Conservation (phyloP, 2,329 filamentous ascomycete species). For the Xylaria sp. region DNA sequence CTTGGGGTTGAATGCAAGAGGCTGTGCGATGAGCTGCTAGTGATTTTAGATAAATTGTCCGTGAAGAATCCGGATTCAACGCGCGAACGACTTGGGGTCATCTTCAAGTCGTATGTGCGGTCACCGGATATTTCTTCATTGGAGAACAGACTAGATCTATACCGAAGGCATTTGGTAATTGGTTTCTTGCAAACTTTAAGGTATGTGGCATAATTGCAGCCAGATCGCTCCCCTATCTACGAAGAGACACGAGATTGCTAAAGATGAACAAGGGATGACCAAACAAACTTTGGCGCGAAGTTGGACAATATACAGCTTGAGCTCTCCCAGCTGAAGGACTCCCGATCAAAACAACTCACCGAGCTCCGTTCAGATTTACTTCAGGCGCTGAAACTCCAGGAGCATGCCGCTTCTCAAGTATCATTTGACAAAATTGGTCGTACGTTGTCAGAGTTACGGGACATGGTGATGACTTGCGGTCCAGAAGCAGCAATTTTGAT, state of each 20-base stretch:
- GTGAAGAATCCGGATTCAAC: background rate
- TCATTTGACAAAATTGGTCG: background rate
- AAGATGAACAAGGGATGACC: background rate
- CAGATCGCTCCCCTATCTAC: background rate
- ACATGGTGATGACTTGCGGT: background rate
- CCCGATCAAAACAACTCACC: background rate
- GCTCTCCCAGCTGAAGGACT: background rate
- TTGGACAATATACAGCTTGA: background rate
- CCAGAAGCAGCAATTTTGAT: background rate
- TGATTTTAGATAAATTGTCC: background rate
- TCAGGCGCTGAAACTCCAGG: background rate
- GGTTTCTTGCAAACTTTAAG: background rate
- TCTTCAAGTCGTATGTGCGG: background rate
- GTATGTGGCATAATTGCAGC: too few species aligned
- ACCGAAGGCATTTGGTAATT: background rate
- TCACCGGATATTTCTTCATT: background rate
- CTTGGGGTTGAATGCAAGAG: background rate
- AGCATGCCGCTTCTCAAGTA: background rate
- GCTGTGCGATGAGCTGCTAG: background rate
- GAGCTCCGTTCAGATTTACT: background rate
- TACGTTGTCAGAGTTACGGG: background rate
- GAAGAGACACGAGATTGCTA: too few species aligned
- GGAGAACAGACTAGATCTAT: background rate
- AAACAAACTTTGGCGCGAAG: background rate
- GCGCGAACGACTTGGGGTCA: background rate